Percentiles rank a stretch among this genome's conserved stretches.
These are phyloP conservation scores for Trypanosoma vivax DNA, from an alignment of 208 protist species.

Conservation along the genomic window DNA sequence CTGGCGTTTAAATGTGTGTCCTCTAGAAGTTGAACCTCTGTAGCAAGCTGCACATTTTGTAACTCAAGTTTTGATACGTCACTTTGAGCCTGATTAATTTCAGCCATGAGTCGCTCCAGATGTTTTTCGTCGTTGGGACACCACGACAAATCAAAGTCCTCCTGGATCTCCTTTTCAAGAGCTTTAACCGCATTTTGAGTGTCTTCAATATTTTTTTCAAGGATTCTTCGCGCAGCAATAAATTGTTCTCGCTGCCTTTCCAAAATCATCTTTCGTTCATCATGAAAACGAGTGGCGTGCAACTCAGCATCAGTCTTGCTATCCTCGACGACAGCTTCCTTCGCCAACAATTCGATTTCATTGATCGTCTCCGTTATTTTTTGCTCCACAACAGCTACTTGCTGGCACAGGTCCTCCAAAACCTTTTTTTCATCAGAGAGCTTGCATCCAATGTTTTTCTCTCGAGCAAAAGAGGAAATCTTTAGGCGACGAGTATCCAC, in stretches of 20 bases:
- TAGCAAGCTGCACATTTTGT: conserved; percentile 42
- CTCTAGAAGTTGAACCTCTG: conserved; percentile 63
- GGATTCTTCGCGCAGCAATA: conserved; percentile 20
- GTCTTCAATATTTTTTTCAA: conserved; percentile 41
- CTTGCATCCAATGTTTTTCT: conserved; percentile 28
- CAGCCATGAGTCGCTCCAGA: conserved; percentile 52
- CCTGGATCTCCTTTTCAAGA: conserved; percentile 40
- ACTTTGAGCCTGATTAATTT: conserved; percentile 29
- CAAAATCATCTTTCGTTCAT: conserved; percentile 25
- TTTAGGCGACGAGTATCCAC: conserved; percentile 82
- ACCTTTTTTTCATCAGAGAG: conserved; percentile 23
- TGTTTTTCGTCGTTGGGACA: conserved; percentile 48
- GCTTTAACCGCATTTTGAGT: conserved; percentile 21
- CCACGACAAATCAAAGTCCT: conserved; percentile 64
- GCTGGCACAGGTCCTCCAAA: conserved; percentile 55
- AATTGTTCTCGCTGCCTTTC: conserved; percentile 47
- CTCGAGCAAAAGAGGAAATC: conserved; percentile 45
- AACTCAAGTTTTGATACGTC: conserved; percentile 34
- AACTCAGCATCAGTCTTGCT: conserved; percentile 35
- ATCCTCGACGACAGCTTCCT: conserved; percentile 40
- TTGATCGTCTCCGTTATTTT: conserved; percentile 71
- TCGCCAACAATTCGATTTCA: conserved; percentile 56
- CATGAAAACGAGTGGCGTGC: conserved; percentile 32
- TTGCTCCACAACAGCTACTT: conserved; percentile 67
- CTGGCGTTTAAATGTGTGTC: conserved; percentile 58